Evolutionary conservation across 2,329 filamentous ascomycete genomes (phyloP).

Genomic region (Botryotinia convoluta): DNA sequence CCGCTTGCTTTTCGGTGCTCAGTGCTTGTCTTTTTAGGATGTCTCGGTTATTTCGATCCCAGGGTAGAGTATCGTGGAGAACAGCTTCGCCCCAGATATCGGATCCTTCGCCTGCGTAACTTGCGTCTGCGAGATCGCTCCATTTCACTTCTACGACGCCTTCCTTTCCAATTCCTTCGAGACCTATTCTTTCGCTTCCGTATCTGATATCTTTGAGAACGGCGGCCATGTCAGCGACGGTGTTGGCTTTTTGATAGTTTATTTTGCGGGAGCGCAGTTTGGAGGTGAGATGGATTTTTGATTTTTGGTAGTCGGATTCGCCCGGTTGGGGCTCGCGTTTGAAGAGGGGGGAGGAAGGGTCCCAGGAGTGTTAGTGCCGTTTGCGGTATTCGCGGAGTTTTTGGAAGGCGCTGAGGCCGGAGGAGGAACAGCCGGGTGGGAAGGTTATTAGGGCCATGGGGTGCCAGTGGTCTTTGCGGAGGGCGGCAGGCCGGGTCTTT

Average conservation of each 20-base stretch:
- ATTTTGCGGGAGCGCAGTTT: constrained; percentile 51
- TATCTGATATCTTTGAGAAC: constrained; percentile 21
- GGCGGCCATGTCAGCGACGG: constrained; percentile 61
- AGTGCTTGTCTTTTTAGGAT: not conserved
- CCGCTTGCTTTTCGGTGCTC: not conserved
- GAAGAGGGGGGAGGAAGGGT: constrained; percentile 24
- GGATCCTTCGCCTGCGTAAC: constrained; percentile 36
- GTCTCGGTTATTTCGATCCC: not conserved
- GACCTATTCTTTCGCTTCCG: constrained; percentile 17
- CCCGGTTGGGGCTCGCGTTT: not conserved
- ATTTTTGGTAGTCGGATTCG: not conserved
- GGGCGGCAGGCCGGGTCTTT: constrained; percentile 59
- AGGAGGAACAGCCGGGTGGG: constrained; percentile 47
- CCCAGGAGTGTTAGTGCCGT: constrained; percentile 62
- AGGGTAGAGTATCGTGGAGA: constrained; percentile 24
- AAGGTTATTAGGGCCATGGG: constrained; percentile 61
- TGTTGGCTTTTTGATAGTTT: constrained; percentile 60
- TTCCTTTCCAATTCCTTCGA: constrained; percentile 12
- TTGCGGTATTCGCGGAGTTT: constrained; percentile 63
- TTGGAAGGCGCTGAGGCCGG: constrained; percentile 60
- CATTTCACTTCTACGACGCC: constrained; percentile 36
- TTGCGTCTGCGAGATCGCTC: constrained; percentile 40
- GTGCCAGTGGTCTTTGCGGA: constrained; percentile 67
- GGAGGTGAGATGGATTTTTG: constrained; percentile 13
- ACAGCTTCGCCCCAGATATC: constrained; percentile 38